Base-by-base conservation (phyloP, 2,329 filamentous ascomycete genomes). In the Microsporum audouinii region DNA sequence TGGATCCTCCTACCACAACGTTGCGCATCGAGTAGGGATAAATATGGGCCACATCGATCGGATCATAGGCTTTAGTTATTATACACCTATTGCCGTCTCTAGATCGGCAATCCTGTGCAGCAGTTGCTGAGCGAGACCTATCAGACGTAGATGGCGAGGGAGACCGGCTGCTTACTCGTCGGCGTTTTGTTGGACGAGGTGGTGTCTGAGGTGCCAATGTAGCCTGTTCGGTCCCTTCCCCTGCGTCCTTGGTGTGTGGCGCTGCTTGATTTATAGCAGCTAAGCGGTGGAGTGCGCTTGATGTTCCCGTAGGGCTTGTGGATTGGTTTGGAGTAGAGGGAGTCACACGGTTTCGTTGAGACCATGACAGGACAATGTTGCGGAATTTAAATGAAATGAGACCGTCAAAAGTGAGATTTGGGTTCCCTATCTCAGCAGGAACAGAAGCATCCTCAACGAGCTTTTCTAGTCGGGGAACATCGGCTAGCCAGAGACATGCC, bases 31-130 rank as follows among this genome's bases (percentile, higher is more conserved):
- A 59, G 53, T 59, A 63, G 4, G 62, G 60, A 43, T 60, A 63
- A 27, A 63, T 61, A 33, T 63, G 60, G 10, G 62, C 62, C 5
- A 60, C 60, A n/a, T 63, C 58, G 33, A 63, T 47, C 27, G 57
- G 57, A 33, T 61, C 31, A 23, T 51, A 49, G 14, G 56, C 47
- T 38, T 49, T 43, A 7, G 62, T 63, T 31, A 63, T 53, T 31
- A 60, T 31, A 36, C 62, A 61, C 38, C 53, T 47, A 12, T 43
- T 58, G 27, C 56, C 41, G 38, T 63, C 62, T 43, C 39, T 43
- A 23, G 17, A 23, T 23, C 17, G 17, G 39, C 39, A 43, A n/a
- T 43, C 10, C 5, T n/a, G 39, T 5, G 12, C 39, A 43, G 12
- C 12, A n/a, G 39, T n/a, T 5, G 5, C 5, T n/a, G 39, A 43